Evolutionary conservation across 2,329 filamentous ascomycete species (phyloP).

Genomic region (Alternaria viburni): DNA sequence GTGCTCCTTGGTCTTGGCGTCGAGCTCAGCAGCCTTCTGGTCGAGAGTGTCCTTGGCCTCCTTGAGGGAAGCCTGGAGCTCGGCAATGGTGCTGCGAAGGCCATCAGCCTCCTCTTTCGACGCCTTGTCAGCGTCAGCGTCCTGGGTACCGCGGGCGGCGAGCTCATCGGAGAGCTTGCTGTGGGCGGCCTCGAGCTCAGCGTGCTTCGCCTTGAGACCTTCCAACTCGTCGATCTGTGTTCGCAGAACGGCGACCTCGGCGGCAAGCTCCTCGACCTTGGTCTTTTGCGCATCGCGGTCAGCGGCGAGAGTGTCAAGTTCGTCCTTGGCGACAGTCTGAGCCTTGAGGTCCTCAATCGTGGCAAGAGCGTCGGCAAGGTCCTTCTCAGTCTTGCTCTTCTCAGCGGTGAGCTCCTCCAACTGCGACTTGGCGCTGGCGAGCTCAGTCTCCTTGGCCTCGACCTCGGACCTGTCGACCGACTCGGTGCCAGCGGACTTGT

Average conservation of each 20-base stretch:
- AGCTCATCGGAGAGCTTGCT: slow-evolving; percentile 19
- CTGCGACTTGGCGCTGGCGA: slow-evolving; percentile 26
- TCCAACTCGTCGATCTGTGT: slow-evolving; percentile 30
- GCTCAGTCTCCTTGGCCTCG: slow-evolving; percentile 38
- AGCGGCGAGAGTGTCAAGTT: slow-evolving; percentile 33
- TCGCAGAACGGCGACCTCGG: slow-evolving; percentile 29
- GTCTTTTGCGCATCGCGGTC: slow-evolving; percentile 31
- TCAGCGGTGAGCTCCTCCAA: slow-evolving; percentile 22
- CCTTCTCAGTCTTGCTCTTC: slow-evolving; percentile 21
- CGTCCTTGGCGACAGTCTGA: slow-evolving; percentile 30
- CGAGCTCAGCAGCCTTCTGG: slow-evolving; percentile 27
- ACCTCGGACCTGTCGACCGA: slow-evolving; percentile 31
- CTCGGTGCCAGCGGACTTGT: slow-evolving; percentile 25
- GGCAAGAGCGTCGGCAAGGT: slow-evolving; percentile 27
- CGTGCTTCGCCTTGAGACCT: slow-evolving; percentile 22
- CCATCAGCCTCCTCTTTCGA: slow-evolving; percentile 28
- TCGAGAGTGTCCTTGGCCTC: slow-evolving; percentile 25
- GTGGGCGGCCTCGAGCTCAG: slow-evolving; percentile 25
- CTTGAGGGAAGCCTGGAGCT: slow-evolving; percentile 34
- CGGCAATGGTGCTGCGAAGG: slow-evolving; percentile 31
- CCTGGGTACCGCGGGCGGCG: slow-evolving; percentile 23
- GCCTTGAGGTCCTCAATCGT: slow-evolving; percentile 28
- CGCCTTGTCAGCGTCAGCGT: slow-evolving; percentile 26
- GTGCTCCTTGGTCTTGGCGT: slow-evolving; percentile 26
- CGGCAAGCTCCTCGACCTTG: slow-evolving; percentile 31